These are phyloP conservation scores for Podospora didyma DNA, from an alignment of 495 filamentous ascomycete genomes.

Conservation along the genomic window DNA sequence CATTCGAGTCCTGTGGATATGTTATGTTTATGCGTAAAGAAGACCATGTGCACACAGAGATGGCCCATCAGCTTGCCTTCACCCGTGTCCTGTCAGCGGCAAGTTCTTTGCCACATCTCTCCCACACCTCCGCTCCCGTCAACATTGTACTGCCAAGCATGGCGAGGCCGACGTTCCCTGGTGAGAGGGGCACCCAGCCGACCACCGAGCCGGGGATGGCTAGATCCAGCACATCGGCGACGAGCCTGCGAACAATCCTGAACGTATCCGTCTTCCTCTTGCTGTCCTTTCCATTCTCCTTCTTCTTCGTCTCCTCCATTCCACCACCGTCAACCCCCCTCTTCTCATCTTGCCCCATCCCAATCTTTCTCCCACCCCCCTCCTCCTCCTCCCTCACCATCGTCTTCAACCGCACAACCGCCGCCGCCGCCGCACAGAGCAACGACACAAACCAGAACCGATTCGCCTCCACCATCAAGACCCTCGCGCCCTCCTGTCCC, in stretches of 20 bases:
- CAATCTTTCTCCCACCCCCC: not conserved
- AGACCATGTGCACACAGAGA: too few species aligned
- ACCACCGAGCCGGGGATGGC: slow-evolving; percentile 50
- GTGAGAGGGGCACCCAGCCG: slow-evolving; percentile 48
- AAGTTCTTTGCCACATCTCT: slow-evolving; percentile 37
- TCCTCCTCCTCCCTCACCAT: slow-evolving; percentile 2
- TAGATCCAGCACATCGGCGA: slow-evolving; percentile 55
- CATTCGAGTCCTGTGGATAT: too few species aligned
- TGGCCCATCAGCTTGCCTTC: too few species aligned
- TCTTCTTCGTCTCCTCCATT: slow-evolving; percentile 1
- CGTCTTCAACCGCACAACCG: slow-evolving; percentile 22
- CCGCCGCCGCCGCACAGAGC: slow-evolving; percentile 25
- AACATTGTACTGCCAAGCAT: slow-evolving; percentile 58
- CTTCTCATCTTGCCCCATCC: slow-evolving; percentile 6
- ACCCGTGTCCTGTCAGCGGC: slow-evolving; percentile 42
- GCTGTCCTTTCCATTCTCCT: slow-evolving; percentile 1
- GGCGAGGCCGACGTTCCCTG: slow-evolving; percentile 43
- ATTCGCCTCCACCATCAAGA: slow-evolving; percentile 49
- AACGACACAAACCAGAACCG: slow-evolving; percentile 63
- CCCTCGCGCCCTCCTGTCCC: slow-evolving; percentile 20
- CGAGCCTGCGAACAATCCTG: slow-evolving; percentile 32
- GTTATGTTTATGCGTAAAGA: too few species aligned
- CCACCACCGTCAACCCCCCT: not conserved
- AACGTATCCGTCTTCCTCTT: not conserved
- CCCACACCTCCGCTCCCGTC: slow-evolving; percentile 57